Evolutionary conservation across 2,329 filamentous ascomycete genomes (phyloP), one percentile per base, ranked within the genome.

Genomic region (Ascochyta lentis): DNA sequence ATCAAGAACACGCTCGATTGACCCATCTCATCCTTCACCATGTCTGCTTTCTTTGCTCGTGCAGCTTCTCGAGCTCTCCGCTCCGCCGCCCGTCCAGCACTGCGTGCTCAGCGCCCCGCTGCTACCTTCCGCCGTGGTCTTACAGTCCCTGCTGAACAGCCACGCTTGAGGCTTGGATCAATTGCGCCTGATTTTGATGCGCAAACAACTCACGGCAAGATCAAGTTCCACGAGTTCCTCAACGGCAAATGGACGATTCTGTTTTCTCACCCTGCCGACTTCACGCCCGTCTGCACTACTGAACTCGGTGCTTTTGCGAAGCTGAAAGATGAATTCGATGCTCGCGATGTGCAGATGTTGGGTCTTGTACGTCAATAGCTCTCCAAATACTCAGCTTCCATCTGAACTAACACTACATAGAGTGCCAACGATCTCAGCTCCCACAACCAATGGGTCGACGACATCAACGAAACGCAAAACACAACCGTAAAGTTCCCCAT

Each of bases 261-360:
- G 67, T 94, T 95, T 83, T 92, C 89, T 29, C 91, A 94, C 80
- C 91, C 91, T 3, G 89, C 79, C 56, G 93, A 96, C 79, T 96
- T 91, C 83, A 96, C 93, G 1, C 93, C 93, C 50, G 93, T 96
- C 57, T 97, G 93, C 84, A 97, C 93, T 63, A 97, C 92, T 50
- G 93, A 97, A 82, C 89, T 97, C 60, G 93, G 92, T 61, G 92
- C 92, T 57, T 96, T 97, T 71, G 90, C 92, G 67, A 95, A 93
- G 80, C 84, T 96, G 61, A 88, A 92, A 81, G 86, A 87, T 69
- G 92, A 96, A 78, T 96, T 97, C 79, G 84, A 87, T 71, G 91
- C 90, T 83, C 88, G 92, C 61, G 87, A 87, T 63, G 91, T 94
- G 70, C 96, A 96, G 86, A 87, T 96, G 80, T 94, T 96, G 70